These are phyloP conservation scores for Epichloe amarillans DNA, from an alignment of 2,329 filamentous ascomycete genomes.

Conservation along the genomic window DNA sequence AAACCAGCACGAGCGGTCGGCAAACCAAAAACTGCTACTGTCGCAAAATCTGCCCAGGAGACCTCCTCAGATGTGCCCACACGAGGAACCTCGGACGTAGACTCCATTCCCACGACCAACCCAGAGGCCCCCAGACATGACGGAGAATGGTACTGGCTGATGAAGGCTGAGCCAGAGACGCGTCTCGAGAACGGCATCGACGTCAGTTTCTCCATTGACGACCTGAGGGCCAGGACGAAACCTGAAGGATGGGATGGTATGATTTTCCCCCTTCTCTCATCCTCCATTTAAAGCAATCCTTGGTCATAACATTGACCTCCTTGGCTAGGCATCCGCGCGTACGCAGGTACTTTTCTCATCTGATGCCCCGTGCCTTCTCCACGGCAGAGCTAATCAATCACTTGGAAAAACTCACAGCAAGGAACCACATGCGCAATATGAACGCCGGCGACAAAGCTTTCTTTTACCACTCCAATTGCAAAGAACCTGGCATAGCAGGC, in stretches of 20 bases:
- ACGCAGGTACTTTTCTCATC: constrained; percentile 23
- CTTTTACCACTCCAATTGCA: constrained; percentile 95
- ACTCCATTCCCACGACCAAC: constrained; percentile 23
- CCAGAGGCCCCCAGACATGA: constrained; percentile 25
- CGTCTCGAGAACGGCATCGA: constrained; percentile 78
- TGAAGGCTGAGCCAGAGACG: constrained; percentile 82
- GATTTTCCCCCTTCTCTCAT: constrained; percentile 15
- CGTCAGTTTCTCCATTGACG: constrained; percentile 89
- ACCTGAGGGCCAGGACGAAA: constrained; percentile 55
- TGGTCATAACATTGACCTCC: neutral
- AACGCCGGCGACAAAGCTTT: constrained; percentile 83
- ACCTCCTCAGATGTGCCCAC: neutral
- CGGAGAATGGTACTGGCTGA: constrained; percentile 54
- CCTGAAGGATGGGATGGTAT: constrained; percentile 88
- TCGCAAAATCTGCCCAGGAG: neutral
- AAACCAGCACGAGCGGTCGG: neutral
- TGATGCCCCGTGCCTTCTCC: neutral
- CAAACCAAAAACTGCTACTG: neutral
- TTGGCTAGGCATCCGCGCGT: constrained; percentile 32
- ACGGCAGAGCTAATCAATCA: neutral
- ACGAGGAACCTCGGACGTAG: constrained; percentile 20
- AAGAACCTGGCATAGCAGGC: constrained; percentile 75
- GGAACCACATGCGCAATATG: constrained; percentile 87
- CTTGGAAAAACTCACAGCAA: constrained; percentile 32
- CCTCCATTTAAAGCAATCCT: neutral